Evolutionary conservation across 352 stramenopile species (phyloP).

Genomic region (Phytophthora cajani): DNA sequence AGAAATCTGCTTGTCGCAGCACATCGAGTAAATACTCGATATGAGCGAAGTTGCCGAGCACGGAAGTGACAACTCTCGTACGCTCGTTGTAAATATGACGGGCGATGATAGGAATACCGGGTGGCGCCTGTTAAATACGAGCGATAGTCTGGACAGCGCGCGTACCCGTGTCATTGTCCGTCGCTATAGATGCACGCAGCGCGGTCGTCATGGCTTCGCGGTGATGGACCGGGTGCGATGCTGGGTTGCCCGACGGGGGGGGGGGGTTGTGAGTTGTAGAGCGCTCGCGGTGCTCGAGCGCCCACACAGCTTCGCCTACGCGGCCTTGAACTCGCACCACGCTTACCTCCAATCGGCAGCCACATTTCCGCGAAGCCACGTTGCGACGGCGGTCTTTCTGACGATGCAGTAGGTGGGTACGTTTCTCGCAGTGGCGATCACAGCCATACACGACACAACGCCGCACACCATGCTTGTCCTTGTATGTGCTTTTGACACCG

Average conservation of each 20-base stretch:
- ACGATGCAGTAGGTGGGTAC: too few relatives aligned
- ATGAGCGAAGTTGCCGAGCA: background rate
- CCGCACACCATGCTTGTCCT: too few relatives aligned
- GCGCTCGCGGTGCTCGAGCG: too few relatives aligned
- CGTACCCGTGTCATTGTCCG: background rate
- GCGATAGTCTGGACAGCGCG: background rate
- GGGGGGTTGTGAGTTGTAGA: too few relatives aligned
- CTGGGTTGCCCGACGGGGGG: background rate
- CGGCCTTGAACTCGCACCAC: too few relatives aligned
- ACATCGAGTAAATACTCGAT: background rate
- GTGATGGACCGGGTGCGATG: background rate
- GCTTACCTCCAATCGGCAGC: too few relatives aligned
- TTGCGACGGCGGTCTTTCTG: too few relatives aligned
- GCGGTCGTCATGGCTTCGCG: background rate
- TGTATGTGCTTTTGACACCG: too few relatives aligned
- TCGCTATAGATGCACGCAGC: background rate
- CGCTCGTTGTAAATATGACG: background rate
- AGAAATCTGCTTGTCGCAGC: background rate
- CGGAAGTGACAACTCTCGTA: background rate
- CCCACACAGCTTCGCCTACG: too few relatives aligned
- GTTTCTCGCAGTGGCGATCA: too few relatives aligned
- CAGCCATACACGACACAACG: too few relatives aligned
- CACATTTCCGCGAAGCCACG: too few relatives aligned
- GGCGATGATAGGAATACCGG: background rate
- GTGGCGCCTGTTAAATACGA: background rate